Percentiles rank a stretch among this genome's conserved stretches.
phyloP scores from a whole-genome alignment of 192 early-diverging fungal species.

The Fimicolochytrium jonesii region DNA sequence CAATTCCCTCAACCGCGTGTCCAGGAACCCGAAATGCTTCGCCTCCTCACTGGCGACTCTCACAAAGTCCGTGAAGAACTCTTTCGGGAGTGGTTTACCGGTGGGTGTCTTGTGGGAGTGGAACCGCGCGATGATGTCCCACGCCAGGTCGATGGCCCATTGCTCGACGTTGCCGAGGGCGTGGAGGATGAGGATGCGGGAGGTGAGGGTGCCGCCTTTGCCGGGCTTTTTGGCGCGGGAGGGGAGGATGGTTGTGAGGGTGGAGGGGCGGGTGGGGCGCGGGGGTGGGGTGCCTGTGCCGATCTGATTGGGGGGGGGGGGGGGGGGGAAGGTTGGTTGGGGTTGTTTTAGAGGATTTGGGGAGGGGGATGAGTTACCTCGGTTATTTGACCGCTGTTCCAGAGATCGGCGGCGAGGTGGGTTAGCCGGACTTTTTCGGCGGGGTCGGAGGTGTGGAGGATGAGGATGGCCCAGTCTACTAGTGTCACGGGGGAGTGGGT shows the following conservation, averaged over 20 bases:
- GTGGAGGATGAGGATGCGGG: constrained; percentile 59
- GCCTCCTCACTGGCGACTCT: constrained; percentile 63
- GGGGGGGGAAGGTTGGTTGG: background rate
- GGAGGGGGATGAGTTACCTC: too few species aligned
- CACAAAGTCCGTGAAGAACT: constrained; percentile 42
- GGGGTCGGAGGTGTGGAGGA: constrained; percentile 54
- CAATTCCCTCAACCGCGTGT: constrained; percentile 42
- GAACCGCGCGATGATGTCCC: constrained; percentile 62
- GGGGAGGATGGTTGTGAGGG: constrained; percentile 40
- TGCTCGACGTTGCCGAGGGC: constrained; percentile 63
- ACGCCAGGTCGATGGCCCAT: constrained; percentile 67
- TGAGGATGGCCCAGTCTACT: constrained; percentile 44
- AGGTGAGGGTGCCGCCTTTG: constrained; percentile 45
- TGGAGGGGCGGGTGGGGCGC: constrained; percentile 42
- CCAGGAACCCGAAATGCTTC: constrained; percentile 55
- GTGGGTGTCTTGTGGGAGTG: constrained; percentile 14
- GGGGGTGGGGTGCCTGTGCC: constrained; percentile 46
- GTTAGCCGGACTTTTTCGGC: constrained; percentile 46
- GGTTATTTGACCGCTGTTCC: constrained; percentile 1
- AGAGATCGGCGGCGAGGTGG: constrained; percentile 14
- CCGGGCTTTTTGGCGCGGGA: constrained; percentile 39
- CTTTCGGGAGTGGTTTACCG: constrained; percentile 8
- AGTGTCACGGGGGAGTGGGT: constrained; percentile 1
- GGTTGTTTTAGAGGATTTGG: background rate
- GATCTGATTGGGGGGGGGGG: too few species aligned